Conservation (phyloP, 768 basidiomycete genomes). For the Rubroboletus satanas region DNA sequence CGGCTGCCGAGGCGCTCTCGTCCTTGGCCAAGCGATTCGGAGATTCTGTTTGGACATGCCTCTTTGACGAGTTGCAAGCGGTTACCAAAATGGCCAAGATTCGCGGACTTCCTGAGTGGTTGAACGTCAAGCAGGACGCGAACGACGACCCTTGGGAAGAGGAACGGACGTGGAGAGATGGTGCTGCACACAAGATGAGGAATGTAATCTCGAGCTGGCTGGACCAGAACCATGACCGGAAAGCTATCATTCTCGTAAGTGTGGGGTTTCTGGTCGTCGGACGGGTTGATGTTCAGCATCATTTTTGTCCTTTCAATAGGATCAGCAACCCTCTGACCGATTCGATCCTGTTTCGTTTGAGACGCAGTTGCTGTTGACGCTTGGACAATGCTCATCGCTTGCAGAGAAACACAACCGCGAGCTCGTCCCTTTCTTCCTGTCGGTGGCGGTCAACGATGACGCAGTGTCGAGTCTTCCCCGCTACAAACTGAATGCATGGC, state of each 20-base stretch:
- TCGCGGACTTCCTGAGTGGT: slow-evolving; percentile 20
- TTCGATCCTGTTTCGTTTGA: slow-evolving; percentile 79
- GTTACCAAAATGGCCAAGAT: slow-evolving; percentile 17
- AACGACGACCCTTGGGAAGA: slow-evolving; percentile 50
- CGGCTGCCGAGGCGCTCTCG: slow-evolving; percentile 66
- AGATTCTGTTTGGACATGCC: slow-evolving; percentile 64
- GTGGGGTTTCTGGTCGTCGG: background rate
- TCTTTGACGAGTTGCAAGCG: slow-evolving; percentile 60
- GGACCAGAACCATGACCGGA: slow-evolving; percentile 26
- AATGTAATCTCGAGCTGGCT: slow-evolving; percentile 48
- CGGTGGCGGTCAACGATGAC: slow-evolving; percentile 33
- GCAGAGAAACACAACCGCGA: slow-evolving; percentile 86
- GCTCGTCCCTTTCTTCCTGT: slow-evolving; percentile 82
- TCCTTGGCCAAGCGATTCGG: slow-evolving; percentile 52
- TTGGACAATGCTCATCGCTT: slow-evolving; percentile 65
- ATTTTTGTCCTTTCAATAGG: slow-evolving; percentile 22
- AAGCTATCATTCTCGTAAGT: slow-evolving; percentile 36
- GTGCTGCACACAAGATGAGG: slow-evolving; percentile 61
- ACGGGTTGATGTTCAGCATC: background rate
- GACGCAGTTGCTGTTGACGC: slow-evolving; percentile 65
- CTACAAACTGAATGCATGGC: slow-evolving; percentile 67
- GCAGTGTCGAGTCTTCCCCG: slow-evolving; percentile 45
- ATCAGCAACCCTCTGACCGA: slow-evolving; percentile 44
- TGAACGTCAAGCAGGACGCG: slow-evolving; percentile 23
- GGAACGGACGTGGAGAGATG: slow-evolving; percentile 75